Conservation (phyloP, 31 red algal species). For the Pterothamnion heteromorphum region DNA sequence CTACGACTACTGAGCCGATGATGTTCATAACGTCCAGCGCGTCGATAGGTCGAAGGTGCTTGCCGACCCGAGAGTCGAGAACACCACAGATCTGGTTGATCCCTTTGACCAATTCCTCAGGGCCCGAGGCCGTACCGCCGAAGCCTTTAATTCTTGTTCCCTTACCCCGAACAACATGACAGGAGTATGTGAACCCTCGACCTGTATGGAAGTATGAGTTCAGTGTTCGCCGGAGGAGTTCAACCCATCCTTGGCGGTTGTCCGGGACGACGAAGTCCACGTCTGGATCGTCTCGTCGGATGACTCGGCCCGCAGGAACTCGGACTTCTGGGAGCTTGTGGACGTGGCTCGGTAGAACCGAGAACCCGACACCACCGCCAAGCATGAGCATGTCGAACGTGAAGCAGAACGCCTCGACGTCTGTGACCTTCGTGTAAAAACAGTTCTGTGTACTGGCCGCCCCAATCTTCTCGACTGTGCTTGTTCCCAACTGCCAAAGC, state of each 20-base stretch:
- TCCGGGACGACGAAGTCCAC: not conserved
- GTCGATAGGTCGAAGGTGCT: not conserved
- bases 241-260: not conserved
- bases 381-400: not conserved
- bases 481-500: too few species aligned
- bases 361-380: not conserved
- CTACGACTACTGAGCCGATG: not conserved
- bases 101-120: not conserved
- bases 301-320: not conserved
- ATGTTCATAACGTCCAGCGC: not conserved
- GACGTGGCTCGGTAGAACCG: not conserved
- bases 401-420: not conserved
- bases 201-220: not conserved
- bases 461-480: too few species aligned
- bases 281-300: not conserved
- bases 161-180: not conserved
- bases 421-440: not conserved
- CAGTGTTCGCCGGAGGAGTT: not conserved
- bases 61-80: not conserved
- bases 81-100: not conserved
- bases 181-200: not conserved
- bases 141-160: too few species aligned
- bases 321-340: not conserved
- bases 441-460: too few species aligned
- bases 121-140: not conserved